Evolutionary conservation across 1,284 basidiomycete species (phyloP), one percentile per base, ranked within the genome.

Genomic region (Violaceomyces palustris): DNA sequence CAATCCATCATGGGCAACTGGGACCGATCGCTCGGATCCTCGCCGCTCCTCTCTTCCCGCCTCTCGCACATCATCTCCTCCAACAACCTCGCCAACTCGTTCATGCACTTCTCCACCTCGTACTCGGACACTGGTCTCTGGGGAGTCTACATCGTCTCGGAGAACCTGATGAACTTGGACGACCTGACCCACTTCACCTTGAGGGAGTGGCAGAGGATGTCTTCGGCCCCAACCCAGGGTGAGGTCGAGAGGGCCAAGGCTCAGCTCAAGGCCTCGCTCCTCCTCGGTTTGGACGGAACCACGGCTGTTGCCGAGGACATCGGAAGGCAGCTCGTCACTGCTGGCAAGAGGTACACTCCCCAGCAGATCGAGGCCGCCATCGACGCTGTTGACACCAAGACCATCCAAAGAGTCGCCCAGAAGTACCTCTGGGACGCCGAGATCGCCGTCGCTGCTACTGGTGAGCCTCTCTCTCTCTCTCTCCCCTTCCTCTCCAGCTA

Each of bases 71-170:
- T 91, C 75, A 80, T 98, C 71, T 89, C 89, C 36, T 80, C 81
- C 55, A 87, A 97, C 83, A 90, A 90, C 79, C 87, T 98, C 72
- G 93, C 94, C 72, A 99, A 98, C 81, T 91, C 87, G 62, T 98
- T 88, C 85, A 94, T 97, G 89, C 90, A 88, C 57, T 99, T 98
- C 84, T 94, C 89, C 30, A 98, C 94, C 10, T 92, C 88, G n/a
- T 99, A 99, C 80, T 92, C 91, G 14, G 94, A 98, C 77, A 98
- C 92, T 15, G 94, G 93, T 70, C 84, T 99, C 35, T 98, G 94
- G 94, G 94, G 94, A 70, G 90, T 96, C 78, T 98, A 98, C 81
- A 78, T 96, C 47, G 74, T 74, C 21, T 85, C 88, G 22, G 94
- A 98, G 81, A 96, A 96, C 79, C 72, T 77, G 53, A 66, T 53